A percentile compares a stretch with the other conserved stretches of the same genome.
These are phyloP conservation scores for Tetrahymena malaccensis DNA, from an alignment of 73 alveolate species.

Conservation along the genomic window DNA sequence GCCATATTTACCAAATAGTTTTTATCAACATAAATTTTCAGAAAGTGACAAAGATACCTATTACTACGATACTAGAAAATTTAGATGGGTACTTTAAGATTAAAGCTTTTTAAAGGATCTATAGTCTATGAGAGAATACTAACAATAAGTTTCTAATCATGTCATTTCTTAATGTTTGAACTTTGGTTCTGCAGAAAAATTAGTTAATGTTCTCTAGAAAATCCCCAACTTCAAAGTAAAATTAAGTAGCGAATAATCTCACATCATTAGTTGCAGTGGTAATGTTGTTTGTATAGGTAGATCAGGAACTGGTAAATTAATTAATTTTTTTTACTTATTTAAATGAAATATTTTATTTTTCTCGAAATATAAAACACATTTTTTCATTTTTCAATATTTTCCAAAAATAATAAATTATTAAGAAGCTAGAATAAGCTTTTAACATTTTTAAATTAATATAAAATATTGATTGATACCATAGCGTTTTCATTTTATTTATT, in stretches of 20 bases:
- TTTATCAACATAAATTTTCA: background rate
- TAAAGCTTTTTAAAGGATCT: background rate
- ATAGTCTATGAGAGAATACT: background rate
- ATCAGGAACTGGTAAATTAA: background rate
- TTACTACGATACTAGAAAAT: background rate
- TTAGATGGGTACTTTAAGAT: background rate
- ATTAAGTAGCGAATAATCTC: background rate
- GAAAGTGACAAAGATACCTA: background rate
- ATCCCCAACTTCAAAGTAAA: background rate
- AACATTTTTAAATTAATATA: no score
- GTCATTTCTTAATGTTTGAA: background rate
- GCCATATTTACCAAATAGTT: background rate
- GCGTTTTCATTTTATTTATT: no score
- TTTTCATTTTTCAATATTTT: no score
- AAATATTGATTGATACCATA: no score
- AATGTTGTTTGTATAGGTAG: background rate
- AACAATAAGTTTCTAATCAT: background rate
- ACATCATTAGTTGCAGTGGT: background rate
- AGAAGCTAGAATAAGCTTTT: no score
- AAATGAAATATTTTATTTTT: no score
- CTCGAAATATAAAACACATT: no score
- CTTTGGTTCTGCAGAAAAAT: background rate
- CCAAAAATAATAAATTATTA: no score
- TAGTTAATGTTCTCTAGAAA: background rate
- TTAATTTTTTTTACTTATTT: no score